A percentile compares a stretch with the other conserved stretches of the same genome.
These are phyloP conservation scores for Fusarium clavum DNA, from an alignment of 2,329 filamentous ascomycete genomes.

Conservation along the genomic window DNA sequence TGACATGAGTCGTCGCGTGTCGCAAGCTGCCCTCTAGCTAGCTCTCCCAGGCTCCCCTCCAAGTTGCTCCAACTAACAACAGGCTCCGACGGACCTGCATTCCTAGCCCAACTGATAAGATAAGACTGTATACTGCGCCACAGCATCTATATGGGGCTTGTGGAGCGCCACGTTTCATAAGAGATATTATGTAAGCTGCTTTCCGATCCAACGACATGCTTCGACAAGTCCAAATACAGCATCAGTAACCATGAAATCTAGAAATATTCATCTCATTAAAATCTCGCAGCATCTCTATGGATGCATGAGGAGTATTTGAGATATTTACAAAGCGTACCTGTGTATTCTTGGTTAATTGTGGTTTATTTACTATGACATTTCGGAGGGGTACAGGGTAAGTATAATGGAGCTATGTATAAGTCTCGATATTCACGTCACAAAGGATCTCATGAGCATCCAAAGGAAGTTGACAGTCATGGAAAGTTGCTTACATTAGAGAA, in stretches of 20 bases:
- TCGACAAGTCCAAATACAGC: not conserved
- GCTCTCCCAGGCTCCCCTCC: constrained; percentile 18
- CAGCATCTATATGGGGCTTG: not conserved
- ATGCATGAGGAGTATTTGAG: accelerated
- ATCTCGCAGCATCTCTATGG: accelerated
- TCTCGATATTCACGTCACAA: not conserved
- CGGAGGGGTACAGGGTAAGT: not conserved
- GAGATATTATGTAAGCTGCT: not conserved
- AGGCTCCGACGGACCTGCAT: not conserved
- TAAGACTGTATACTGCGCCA: not conserved
- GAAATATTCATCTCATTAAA: not conserved
- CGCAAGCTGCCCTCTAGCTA: constrained; percentile 23
- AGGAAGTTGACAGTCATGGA: not conserved
- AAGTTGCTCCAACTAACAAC: constrained; percentile 2
- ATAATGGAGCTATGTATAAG: not conserved
- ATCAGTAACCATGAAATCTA: not conserved
- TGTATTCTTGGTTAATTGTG: not conserved
- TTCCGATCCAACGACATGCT: not conserved
- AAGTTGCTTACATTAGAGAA: not conserved
- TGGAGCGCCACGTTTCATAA: not conserved
- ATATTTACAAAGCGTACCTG: not conserved
- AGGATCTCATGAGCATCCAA: not conserved
- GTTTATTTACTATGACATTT: not conserved
- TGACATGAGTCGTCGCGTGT: constrained; percentile 34
- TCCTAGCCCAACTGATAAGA: constrained; percentile 1